Percentiles rank a stretch among this genome's conserved stretches.
Conservation (phyloP, 2,329 filamentous ascomycete species). For the Polytolypa hystricis region DNA sequence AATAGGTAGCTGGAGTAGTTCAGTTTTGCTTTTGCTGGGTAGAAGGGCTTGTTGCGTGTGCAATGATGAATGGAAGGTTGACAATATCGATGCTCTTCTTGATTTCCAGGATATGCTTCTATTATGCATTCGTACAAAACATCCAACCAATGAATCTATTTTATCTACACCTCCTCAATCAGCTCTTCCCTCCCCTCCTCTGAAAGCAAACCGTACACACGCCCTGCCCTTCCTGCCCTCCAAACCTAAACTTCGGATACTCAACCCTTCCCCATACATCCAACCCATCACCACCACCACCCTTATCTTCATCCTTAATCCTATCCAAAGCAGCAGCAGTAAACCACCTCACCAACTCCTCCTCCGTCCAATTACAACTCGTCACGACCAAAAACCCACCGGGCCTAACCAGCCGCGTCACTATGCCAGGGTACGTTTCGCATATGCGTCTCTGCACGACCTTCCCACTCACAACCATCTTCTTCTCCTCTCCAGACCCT, state of each 20-base stretch:
- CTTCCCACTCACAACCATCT: background rate
- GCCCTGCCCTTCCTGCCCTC: constrained; percentile 75
- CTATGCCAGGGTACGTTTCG: constrained; percentile 62
- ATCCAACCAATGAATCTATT: background rate
- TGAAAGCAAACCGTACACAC: constrained; percentile 79
- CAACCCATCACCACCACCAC: constrained; percentile 34
- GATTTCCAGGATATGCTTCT: background rate
- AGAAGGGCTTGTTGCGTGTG: no score
- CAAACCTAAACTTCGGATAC: constrained; percentile 83
- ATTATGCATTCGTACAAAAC: background rate
- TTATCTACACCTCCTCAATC: background rate
- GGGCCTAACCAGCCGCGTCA: constrained; percentile 55
- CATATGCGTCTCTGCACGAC: constrained; percentile 45
- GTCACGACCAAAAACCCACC: constrained; percentile 74
- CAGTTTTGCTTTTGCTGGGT: no score
- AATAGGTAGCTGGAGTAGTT: no score
- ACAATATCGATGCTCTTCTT: background rate
- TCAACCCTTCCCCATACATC: constrained; percentile 56
- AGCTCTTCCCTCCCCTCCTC: constrained; percentile 24
- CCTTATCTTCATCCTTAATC: constrained; percentile 28
- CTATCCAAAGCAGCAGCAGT: no score
- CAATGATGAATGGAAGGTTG: constrained; percentile 3
- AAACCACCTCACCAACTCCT: constrained; percentile 75
- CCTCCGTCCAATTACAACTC: constrained; percentile 96
- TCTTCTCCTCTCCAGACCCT: constrained; percentile 33